Evolutionary conservation across 306 rosid species (phyloP).

Genomic region (Sechiopsis laciniata): DNA sequence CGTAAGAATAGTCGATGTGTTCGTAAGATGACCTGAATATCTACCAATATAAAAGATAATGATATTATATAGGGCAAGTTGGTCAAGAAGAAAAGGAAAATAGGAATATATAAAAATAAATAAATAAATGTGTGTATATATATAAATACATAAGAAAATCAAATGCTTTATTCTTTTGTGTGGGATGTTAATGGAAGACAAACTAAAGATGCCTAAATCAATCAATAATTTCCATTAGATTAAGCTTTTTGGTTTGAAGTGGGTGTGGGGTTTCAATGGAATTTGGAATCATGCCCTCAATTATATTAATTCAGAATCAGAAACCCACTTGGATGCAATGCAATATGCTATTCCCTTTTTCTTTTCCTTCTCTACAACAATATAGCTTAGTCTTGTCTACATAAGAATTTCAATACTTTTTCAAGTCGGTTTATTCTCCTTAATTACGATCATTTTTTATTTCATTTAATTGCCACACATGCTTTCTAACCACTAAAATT

Average conservation of each 20-base stretch:
- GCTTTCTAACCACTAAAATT: no score
- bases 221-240: constrained; percentile 6
- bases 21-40: no score
- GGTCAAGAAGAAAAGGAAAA: no score
- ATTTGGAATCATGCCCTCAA: constrained; percentile 18
- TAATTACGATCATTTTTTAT: no score
- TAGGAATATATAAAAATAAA: no score
- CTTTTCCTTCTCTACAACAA: neutral
- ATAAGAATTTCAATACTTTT: neutral
- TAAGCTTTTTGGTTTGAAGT: constrained; percentile 7
- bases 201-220: constrained; percentile 6
- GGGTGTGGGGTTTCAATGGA: constrained; percentile 15
- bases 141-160: no score
- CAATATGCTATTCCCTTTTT: constrained; percentile 23
- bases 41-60: no score
- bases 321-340: constrained; percentile 41
- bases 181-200: constrained; percentile 17
- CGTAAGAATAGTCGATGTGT: no score
- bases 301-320: constrained; percentile 50
- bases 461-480: no score
- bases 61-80: no score
- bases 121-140: no score
- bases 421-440: neutral
- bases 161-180: neutral
- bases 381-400: no score